Percentiles rank a stretch among this genome's conserved stretches.
Conservation (phyloP, 2,329 filamentous ascomycete genomes). For the Epichloe uncinata region DNA sequence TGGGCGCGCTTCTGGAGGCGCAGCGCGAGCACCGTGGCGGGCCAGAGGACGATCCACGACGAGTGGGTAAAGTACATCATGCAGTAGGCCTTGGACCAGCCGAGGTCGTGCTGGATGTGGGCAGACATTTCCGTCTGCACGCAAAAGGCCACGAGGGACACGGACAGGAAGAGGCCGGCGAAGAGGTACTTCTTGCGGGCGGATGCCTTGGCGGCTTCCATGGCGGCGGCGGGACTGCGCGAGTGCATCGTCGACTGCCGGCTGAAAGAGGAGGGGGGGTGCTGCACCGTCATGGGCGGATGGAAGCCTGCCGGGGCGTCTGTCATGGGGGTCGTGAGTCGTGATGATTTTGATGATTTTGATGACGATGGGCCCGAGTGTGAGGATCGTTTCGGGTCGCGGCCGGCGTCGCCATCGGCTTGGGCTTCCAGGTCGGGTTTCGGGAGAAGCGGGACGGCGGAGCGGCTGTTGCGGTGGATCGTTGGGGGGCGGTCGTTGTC, state of each 20-base stretch:
- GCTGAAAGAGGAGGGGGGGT: slow-evolving; percentile 15
- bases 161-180: slow-evolving; percentile 66
- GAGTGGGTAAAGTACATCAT: slow-evolving; percentile 98
- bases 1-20: slow-evolving; percentile 65
- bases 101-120: slow-evolving; percentile 82
- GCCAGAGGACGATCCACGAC: slow-evolving; percentile 86
- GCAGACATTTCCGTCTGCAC: slow-evolving; percentile 92
- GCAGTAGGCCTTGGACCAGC: slow-evolving; percentile 98
- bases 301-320: slow-evolving; percentile 9
- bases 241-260: slow-evolving; percentile 59
- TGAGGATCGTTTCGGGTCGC: slow-evolving; percentile 13
- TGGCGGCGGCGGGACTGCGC: slow-evolving; percentile 48
- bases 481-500: slow-evolving; percentile 6
- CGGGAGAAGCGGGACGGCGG: slow-evolving; percentile 10
- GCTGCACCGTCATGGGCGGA: slow-evolving; percentile 1
- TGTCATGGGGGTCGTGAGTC: slow-evolving; percentile 12
- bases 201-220: slow-evolving; percentile 18
- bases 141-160: slow-evolving; percentile 80
- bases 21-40: slow-evolving; percentile 65
- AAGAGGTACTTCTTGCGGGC: slow-evolving; percentile 77
- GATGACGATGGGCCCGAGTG: slow-evolving; percentile 7
- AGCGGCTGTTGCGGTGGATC: slow-evolving; percentile 7
- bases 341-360: slow-evolving; percentile 12
- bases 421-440: slow-evolving; percentile 7
- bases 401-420: slow-evolving; percentile 7